Evolutionary conservation across 2,329 filamentous ascomycete genomes (phyloP).

Genomic region (Penicillium sp.): DNA sequence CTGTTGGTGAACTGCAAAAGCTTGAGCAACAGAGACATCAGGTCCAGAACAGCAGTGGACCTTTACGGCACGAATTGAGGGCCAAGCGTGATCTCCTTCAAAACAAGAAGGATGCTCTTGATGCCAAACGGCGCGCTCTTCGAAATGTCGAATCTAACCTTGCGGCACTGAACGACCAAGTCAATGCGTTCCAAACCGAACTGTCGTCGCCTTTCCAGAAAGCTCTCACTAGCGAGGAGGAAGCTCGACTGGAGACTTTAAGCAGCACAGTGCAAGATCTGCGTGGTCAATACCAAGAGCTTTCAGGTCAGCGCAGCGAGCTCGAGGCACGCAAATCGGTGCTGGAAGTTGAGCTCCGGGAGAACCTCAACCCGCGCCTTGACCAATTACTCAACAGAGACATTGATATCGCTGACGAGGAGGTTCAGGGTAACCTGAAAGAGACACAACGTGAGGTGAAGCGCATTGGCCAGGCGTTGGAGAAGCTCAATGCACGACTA

Average conservation of each 20-base stretch:
- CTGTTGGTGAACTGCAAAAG: constrained; percentile 76
- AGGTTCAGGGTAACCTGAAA: constrained; percentile 56
- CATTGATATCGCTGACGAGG: constrained; percentile 56
- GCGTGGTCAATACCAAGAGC: constrained; percentile 64
- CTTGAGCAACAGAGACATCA: constrained; percentile 68
- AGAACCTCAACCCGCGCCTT: constrained; percentile 76
- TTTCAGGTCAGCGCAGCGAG: constrained; percentile 64
- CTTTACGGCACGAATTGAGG: constrained; percentile 66
- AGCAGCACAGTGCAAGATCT: constrained; percentile 62
- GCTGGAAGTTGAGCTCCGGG: constrained; percentile 77
- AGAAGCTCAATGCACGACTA: constrained; percentile 59
- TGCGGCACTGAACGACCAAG: constrained; percentile 64
- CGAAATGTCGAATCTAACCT: constrained; percentile 67
- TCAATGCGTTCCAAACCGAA: constrained; percentile 70
- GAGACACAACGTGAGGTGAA: constrained; percentile 74
- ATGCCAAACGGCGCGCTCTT: constrained; percentile 56
- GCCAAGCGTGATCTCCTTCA: constrained; percentile 67
- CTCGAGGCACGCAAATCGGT: constrained; percentile 72
- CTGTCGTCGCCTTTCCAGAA: constrained; percentile 85
- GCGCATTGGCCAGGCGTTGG: constrained; percentile 61
- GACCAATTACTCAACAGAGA: constrained; percentile 75
- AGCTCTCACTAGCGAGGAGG: constrained; percentile 71
- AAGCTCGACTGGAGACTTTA: constrained; percentile 65
- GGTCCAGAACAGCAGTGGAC: constrained; percentile 72
- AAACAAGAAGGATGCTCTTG: constrained; percentile 63